These are phyloP conservation scores for Eutypella sp. DNA, from an alignment of 2,329 filamentous ascomycete species.

Conservation along the genomic window DNA sequence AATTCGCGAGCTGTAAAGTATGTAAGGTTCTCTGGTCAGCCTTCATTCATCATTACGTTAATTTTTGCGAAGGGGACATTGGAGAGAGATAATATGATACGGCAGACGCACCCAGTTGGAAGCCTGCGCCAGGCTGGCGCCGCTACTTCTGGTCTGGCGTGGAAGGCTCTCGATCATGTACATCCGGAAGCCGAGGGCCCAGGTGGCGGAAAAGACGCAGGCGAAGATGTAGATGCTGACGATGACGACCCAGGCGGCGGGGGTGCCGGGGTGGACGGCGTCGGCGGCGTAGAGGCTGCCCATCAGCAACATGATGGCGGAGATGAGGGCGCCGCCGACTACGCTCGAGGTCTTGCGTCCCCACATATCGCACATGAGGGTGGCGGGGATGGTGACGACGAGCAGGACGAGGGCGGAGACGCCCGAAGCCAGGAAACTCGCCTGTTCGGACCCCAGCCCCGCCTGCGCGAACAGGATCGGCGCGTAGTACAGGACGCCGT, in stretches of 20 bases:
- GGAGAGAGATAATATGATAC: background rate
- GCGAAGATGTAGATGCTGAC: constrained; percentile 47
- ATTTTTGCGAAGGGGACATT: background rate
- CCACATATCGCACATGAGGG: constrained; percentile 51
- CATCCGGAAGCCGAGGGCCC: constrained; percentile 49
- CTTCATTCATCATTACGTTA: background rate
- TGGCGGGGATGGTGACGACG: constrained; percentile 25
- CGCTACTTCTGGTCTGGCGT: constrained; percentile 47
- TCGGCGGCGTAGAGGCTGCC: constrained; percentile 44
- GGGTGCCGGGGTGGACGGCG: constrained; percentile 30
- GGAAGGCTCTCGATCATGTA: constrained; percentile 54
- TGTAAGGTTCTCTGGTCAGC: background rate
- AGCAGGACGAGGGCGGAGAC: constrained; percentile 1
- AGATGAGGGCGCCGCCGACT: constrained; percentile 45
- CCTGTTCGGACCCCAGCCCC: constrained; percentile 42
- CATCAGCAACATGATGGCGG: constrained; percentile 48
- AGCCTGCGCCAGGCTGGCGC: constrained; percentile 48
- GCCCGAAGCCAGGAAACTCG: constrained; percentile 2
- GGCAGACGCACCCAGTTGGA: constrained; percentile 41
- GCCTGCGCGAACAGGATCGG: constrained; percentile 54
- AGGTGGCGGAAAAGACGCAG: constrained; percentile 40
- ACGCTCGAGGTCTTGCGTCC: constrained; percentile 50
- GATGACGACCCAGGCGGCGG: constrained; percentile 45
- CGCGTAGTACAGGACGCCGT: constrained; percentile 56
- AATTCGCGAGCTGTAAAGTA: constrained; percentile 34